Base-by-base conservation (phyloP, 2,329 filamentous ascomycete species). In the Aspergillus puulaauensis region DNA sequence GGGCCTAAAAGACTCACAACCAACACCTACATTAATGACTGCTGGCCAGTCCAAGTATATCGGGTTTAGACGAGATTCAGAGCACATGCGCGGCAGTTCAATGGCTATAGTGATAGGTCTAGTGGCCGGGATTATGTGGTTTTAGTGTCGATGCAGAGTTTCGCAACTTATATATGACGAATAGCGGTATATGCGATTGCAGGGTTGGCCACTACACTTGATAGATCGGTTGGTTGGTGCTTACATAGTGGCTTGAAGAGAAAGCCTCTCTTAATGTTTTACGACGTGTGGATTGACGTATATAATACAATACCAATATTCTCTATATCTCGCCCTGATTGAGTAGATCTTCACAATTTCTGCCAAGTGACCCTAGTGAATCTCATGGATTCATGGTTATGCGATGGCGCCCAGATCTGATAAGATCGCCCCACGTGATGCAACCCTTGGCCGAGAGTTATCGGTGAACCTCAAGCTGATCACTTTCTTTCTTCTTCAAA, bases 31-130 rank as follows among this genome's bases (percentile, higher is more conserved):
- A 40, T 39, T 43, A 9, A 45, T 60, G 31, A 51, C 60, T 52
- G 60, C 61, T 31, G 66, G 67, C 19, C 59, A 67, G 52, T 59
- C 66, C 17, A 66, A 67, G 15, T 67, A 65, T 47, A 62, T 63
- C 47, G 70, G 56, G 6, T 54, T 64, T 44, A 58, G 66, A 41
- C 63, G 58, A 47, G 63, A 67, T 40, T 63, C 72, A 6, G 61
- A 65, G 27, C 63, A 71, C 31, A 61, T 70, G 44, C 69, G 67
- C 37, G 71, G 71, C 14, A 74, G 72, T 57, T 73, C 69, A 24
- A 74, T 74, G 72, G 72, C 72, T 31, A 68, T 74, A 44, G 70
- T 74, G 27, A 70, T 74, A 19, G 70, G 70, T 27, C 58, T 74
- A 33, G 69, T 74, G 6, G 71, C 58, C 4, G 72, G 72, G n/a